Evolutionary conservation across 1,139 yeast genomes (phyloP), one percentile per base, ranked within the genome.

Genomic region (Candida pseudoviswanathii): DNA sequence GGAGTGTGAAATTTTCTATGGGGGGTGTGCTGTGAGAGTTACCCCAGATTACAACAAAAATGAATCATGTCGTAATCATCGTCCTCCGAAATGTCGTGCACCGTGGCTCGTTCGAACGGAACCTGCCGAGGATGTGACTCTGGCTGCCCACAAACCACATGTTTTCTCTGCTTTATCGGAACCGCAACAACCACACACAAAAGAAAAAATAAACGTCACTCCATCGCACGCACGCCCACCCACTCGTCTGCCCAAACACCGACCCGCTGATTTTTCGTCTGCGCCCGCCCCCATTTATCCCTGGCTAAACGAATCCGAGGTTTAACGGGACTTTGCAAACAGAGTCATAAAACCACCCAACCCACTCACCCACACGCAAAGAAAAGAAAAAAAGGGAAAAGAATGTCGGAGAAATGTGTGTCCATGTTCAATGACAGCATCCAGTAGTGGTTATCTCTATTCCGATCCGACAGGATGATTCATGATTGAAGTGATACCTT

Each of bases 31-130:
- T n/a, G 36, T 32, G 36, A 11, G 7, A 4, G 22, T 24, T 42
- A 42, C 44, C 44, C 44, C 44, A 42, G 44, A 42, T 42, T 42
- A 33, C 24, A 10, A 37, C n/a, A 37, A 37, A 37, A 37, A 25
- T 37, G 41, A 37, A 37, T 37, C 41, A 37, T 37, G 41, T 37
- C 41, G 41, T 37, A 37, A 37, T 37, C 41, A 37, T 37, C 29
- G n/a, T n/a, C n/a, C n/a, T n/a, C 36, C 5, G 22, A 31, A 41
- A 41, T 24, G 29, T 31, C 24, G 27, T 11, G 10, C 4, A 25
- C n/a, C 10, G 27, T 4, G n/a, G 22, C 30, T 41, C 44, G 44
- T 32, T 10, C 22, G 29, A 41, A 41, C 37, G 44, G 44, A 41
- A 41, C 30, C 25, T 32, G 11, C 37, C 43, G 34, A 11, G 22